Evolutionary conservation across 106 monocot species (phyloP).

Genomic region (Phalaenopsis equestris): DNA sequence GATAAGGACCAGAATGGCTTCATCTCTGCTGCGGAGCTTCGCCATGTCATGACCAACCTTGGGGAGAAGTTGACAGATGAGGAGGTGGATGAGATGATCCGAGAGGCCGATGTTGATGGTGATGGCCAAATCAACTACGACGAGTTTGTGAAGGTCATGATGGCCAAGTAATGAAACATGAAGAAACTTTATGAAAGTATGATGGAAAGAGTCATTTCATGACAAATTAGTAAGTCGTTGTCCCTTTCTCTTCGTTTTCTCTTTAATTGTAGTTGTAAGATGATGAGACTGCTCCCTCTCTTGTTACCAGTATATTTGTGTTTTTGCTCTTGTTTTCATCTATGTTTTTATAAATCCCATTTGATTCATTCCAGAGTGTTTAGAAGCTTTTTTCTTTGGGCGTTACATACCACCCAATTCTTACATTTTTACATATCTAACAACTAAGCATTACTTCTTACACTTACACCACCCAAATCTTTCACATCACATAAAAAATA

Average conservation of each 20-base stretch:
- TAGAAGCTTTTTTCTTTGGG: background rate
- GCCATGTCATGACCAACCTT: conserved; percentile 29
- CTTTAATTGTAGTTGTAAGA: background rate
- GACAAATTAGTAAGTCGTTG: background rate
- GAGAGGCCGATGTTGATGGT: conserved; percentile 27
- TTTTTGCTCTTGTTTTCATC: background rate
- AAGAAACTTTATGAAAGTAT: background rate
- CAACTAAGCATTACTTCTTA: no score
- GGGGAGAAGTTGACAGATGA: conserved; percentile 16
- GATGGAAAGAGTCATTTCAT: background rate
- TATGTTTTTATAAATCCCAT: background rate
- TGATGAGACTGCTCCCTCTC: background rate
- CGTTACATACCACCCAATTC: no score
- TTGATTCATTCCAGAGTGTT: background rate
- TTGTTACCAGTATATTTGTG: background rate
- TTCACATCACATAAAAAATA: no score
- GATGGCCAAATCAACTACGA: conserved; percentile 30
- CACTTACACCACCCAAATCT: no score
- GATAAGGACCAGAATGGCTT: conserved; percentile 30
- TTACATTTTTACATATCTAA: no score
- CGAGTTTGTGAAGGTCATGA: conserved; percentile 27
- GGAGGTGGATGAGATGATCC: conserved; percentile 27
- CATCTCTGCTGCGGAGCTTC: conserved; percentile 24
- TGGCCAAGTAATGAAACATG: conserved; percentile 16
- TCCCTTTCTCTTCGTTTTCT: background rate